phyloP scores from a whole-genome alignment of 805 yeast species.

The Barnettozyma sucrosica region DNA sequence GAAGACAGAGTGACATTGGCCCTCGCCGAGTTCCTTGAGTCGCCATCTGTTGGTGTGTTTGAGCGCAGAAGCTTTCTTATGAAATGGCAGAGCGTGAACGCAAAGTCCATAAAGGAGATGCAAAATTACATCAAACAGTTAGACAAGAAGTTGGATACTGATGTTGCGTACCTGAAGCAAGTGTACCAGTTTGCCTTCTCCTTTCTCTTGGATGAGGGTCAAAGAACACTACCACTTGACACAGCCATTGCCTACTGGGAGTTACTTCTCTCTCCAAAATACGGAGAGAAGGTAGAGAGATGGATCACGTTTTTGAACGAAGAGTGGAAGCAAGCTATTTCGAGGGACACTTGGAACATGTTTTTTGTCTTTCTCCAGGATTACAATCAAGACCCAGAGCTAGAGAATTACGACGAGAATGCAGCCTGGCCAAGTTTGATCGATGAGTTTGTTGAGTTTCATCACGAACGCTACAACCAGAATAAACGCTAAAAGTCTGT shows the following conservation, averaged over 20 bases:
- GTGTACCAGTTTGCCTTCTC: conserved; percentile 71
- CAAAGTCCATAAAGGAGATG: conserved; percentile 43
- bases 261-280: conserved; percentile 42
- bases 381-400: conserved; percentile 44
- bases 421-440: conserved; percentile 91
- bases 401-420: conserved; percentile 63
- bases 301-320: conserved; percentile 56
- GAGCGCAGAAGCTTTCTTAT: conserved; percentile 41
- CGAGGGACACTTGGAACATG: conserved; percentile 86
- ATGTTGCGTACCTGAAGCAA: conserved; percentile 40
- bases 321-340: conserved; percentile 42
- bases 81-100: conserved; percentile 45
- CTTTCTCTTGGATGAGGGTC: conserved; percentile 56
- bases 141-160: conserved; percentile 28
- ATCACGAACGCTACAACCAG: conserved; percentile 17
- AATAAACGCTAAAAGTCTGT: too few relatives aligned
- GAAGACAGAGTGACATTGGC: conserved; percentile 72
- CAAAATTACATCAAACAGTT: conserved; percentile 30
- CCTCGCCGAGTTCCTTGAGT: conserved; percentile 60
- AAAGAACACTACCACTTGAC: conserved; percentile 48
- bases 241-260: conserved; percentile 75
- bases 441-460: conserved; percentile 73
- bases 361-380: conserved; percentile 55
- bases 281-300: conserved; percentile 32
- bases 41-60: conserved; percentile 65